Base-by-base conservation (phyloP, 345 rosid species). In the Barbarea vulgaris region DNA sequence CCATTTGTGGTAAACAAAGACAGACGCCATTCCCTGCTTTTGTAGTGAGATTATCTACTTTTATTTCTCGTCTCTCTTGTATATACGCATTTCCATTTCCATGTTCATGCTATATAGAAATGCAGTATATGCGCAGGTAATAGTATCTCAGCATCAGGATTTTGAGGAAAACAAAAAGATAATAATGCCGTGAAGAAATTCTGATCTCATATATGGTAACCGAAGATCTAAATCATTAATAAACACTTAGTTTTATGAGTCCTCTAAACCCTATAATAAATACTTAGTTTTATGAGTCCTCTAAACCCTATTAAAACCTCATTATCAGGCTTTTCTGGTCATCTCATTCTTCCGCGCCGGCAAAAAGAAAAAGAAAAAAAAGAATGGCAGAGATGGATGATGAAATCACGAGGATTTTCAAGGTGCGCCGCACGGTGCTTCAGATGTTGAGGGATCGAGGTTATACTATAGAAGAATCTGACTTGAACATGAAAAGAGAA, bases 371-470 rank as follows among this genome's bases (percentile, higher is more conserved):
- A 59, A 1, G 7, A 52, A 33, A 44, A 15, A 7, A 69, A 69
- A 76, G 39, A 53, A 82, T 80, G 84, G 53, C 84, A 10, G 75
- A 72, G 5, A 41, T 50, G 13, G 86, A 85, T 2, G 87, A 82
- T 41, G 86, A 82, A 76, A 77, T 85, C 73, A 82, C 87, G 5
- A 85, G 70, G 74, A 63, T 81, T n/a, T 87, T 77, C 74, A 85
- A 79, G 75, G 83, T 81, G 5, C 85, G 86, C 12, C 83, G 83
- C 15, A 87, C 89, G 8, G 85, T 81, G 5, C 15, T 87, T 53
- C 81, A 87, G 74, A 87, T 87, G 89, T 85, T 87, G 22, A 83
- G 72, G 54, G 91, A 87, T 65, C 76, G 91, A 58, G 86, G 87
- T 19, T 87, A 82, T 66, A 56, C 7, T 1, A 75, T 87, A 13